Evolutionary conservation across 202 grass and related monocot genomes (phyloP).

Genomic region (Setaria viridis): DNA sequence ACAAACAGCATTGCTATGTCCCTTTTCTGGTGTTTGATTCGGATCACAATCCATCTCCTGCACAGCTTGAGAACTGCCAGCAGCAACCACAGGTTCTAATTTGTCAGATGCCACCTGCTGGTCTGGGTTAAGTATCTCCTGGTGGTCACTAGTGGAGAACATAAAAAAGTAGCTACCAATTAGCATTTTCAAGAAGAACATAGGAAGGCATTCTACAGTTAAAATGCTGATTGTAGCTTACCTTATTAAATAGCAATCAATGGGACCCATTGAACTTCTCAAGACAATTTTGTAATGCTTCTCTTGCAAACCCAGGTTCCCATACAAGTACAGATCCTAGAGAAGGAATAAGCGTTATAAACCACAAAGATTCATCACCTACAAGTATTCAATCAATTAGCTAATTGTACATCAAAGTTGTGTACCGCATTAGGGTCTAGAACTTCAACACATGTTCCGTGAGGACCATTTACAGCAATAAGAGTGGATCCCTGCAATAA

Average conservation of each 20-base stretch:
- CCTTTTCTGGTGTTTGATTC: slow-evolving; percentile 43
- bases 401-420: slow-evolving; percentile 35
- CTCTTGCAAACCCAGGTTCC: slow-evolving; percentile 57
- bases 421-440: slow-evolving; percentile 79
- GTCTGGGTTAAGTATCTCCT: slow-evolving; percentile 37
- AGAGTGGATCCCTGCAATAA: slow-evolving; percentile 70
- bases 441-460: slow-evolving; percentile 85
- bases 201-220: background rate
- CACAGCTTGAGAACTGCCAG: slow-evolving; percentile 34
- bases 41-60: slow-evolving; percentile 48
- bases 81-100: slow-evolving; percentile 26
- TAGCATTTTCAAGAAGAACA: slow-evolving; percentile 25
- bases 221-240: slow-evolving; percentile 2
- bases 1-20: slow-evolving; percentile 31
- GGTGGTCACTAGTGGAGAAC: slow-evolving; percentile 53
- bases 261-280: slow-evolving; percentile 89
- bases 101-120: slow-evolving; percentile 31
- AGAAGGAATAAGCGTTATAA: slow-evolving; percentile 38
- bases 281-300: slow-evolving; percentile 72
- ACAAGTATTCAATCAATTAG: background rate
- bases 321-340: slow-evolving; percentile 69
- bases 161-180: slow-evolving; percentile 28
- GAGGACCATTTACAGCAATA: slow-evolving; percentile 88
- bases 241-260: slow-evolving; percentile 88
- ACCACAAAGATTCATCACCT: slow-evolving; percentile 25